Evolutionary conservation across 2,329 filamentous ascomycete species (phyloP).

Genomic region (Verticillium klebahnii): DNA sequence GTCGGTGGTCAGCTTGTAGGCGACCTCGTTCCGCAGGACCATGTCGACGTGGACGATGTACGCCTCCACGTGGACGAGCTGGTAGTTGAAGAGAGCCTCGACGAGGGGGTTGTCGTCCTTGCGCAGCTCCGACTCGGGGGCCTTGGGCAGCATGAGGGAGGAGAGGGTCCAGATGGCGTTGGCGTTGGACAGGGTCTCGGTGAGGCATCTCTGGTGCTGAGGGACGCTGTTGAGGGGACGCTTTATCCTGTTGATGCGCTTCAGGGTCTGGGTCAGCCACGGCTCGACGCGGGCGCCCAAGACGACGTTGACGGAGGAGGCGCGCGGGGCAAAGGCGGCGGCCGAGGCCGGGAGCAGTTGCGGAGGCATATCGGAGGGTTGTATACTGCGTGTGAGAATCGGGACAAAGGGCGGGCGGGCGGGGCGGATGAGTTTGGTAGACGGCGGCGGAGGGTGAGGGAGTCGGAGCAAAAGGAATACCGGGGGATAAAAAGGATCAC

Average conservation of each 20-base stretch:
- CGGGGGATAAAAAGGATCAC: constrained; percentile 34
- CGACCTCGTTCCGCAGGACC: constrained; percentile 95
- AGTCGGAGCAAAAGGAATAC: constrained; percentile 10
- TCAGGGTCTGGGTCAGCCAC: constrained; percentile 94
- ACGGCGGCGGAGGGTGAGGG: constrained; percentile 5
- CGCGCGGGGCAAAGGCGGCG: constrained; percentile 88
- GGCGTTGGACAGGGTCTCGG: constrained; percentile 83
- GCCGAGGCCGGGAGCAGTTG: constrained; percentile 93
- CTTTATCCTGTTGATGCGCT: constrained; percentile 95
- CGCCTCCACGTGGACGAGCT: constrained; percentile 88
- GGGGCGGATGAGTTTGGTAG: constrained; percentile 11
- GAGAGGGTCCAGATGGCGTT: constrained; percentile 94
- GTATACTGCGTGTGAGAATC: constrained; percentile 1
- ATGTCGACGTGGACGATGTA: constrained; percentile 99
- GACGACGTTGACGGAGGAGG: constrained; percentile 89
- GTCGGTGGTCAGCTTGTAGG: constrained; percentile 93
- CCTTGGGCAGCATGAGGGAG: constrained; percentile 88
- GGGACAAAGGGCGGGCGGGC: constrained; percentile 1
- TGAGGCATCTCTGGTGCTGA: constrained; percentile 92
- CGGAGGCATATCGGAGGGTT: constrained; percentile 68
- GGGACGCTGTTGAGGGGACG: constrained; percentile 94
- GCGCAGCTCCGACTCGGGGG: constrained; percentile 77
- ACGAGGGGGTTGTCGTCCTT: constrained; percentile 77
- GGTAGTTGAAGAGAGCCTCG: constrained; percentile 88
- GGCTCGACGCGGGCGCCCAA: constrained; percentile 88